Percentiles rank a stretch among this genome's conserved stretches.
Evolutionary conservation across 345 rosid genomes (phyloP).

Genomic region (Citrus mangshanensis): DNA sequence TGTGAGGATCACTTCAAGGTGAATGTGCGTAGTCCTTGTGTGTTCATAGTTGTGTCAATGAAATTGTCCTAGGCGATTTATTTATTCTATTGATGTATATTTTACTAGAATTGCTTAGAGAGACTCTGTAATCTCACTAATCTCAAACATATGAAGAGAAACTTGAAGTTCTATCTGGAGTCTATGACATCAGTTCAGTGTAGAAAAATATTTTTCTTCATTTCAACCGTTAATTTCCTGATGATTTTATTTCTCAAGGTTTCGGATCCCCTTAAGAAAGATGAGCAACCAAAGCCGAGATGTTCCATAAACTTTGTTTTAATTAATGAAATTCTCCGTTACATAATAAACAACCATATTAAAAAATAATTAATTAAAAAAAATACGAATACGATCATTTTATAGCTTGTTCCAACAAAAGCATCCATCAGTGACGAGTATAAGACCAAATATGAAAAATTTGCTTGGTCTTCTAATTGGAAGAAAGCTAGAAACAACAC

Average conservation of each 20-base stretch:
- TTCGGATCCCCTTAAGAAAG: neutral
- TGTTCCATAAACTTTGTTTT: neutral
- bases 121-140: neutral
- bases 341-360: neutral
- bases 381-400: neutral
- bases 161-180: neutral
- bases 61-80: constrained; percentile 14
- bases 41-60: constrained; percentile 10
- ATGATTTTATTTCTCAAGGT: neutral
- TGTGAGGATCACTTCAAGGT: neutral
- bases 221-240: neutral
- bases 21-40: neutral
- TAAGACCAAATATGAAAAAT: neutral
- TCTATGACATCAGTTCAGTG: neutral
- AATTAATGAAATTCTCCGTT: neutral
- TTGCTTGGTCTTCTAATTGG: neutral
- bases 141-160: neutral
- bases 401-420: neutral
- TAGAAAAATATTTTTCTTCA: neutral
- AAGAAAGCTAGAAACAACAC: neutral
- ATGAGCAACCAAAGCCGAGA: neutral
- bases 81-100: constrained; percentile 35
- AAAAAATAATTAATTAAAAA: neutral
- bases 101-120: neutral
- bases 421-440: neutral